These are phyloP conservation scores for Melaleuca alternifolia DNA, from an alignment of 345 rosid species.

Conservation along the genomic window DNA sequence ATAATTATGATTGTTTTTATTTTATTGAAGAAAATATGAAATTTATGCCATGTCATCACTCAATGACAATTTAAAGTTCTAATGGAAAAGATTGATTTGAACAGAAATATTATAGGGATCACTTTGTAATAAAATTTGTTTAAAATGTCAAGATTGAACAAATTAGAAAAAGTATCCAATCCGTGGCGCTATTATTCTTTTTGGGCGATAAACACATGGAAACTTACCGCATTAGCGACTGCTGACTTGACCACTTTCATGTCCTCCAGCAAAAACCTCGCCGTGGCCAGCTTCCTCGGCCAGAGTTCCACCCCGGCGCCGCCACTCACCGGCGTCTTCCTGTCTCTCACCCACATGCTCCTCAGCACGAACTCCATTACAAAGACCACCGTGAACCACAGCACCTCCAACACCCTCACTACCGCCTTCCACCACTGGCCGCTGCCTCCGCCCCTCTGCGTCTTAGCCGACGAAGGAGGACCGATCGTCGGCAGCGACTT, in stretches of 20 bases:
- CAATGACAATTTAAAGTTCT: not conserved
- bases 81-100: too few relatives aligned
- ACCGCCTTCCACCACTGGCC: not conserved
- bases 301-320: slow-evolving; percentile 54
- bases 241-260: slow-evolving; percentile 40
- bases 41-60: not conserved
- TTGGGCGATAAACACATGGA: too few relatives aligned
- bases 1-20: too few relatives aligned
- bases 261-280: slow-evolving; percentile 35
- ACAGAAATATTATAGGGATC: too few relatives aligned
- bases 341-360: slow-evolving; percentile 17
- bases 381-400: slow-evolving; percentile 21
- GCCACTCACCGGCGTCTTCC: slow-evolving; percentile 24
- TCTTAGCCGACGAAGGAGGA: not conserved
- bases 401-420: slow-evolving; percentile 6
- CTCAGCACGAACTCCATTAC: slow-evolving; percentile 16
- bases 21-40: too few relatives aligned
- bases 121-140: too few relatives aligned
- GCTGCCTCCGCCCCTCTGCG: not conserved
- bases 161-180: not conserved
- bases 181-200: fast-evolving
- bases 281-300: slow-evolving; percentile 47
- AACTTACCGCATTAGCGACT: slow-evolving; percentile 22
- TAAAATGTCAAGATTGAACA: too few relatives aligned
- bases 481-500: slow-evolving; percentile 14